These are phyloP conservation scores for Euphorbia schlechtendalii DNA, from an alignment of 441 rosid species.

Conservation along the genomic window DNA sequence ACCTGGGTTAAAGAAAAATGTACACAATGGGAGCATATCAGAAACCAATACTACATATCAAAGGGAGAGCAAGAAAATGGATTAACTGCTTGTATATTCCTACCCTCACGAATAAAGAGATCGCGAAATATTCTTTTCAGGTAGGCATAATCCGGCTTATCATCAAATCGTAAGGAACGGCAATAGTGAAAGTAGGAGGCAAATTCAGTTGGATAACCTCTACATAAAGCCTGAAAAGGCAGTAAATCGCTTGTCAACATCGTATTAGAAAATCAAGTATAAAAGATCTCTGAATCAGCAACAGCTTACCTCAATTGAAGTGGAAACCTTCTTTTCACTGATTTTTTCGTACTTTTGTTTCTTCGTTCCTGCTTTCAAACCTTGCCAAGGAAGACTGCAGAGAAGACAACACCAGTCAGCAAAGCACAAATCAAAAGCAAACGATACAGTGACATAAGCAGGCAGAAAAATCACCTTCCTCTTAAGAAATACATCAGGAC, in stretches of 20 bases:
- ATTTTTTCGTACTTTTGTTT: constrained; percentile 82
- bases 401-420: constrained; percentile 17
- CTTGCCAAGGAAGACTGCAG: constrained; percentile 88
- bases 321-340: constrained; percentile 79
- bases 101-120: constrained; percentile 95
- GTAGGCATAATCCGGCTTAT: constrained; percentile 89
- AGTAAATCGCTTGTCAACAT: background rate
- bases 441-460: background rate
- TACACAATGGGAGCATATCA: background rate
- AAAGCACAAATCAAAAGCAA: constrained; percentile 6
- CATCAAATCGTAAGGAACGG: constrained; percentile 87
- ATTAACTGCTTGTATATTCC: constrained; percentile 4
- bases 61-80: background rate
- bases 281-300: background rate
- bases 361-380: constrained; percentile 79
- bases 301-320: constrained; percentile 67
- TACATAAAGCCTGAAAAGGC: constrained; percentile 61
- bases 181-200: constrained; percentile 96
- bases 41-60: background rate
- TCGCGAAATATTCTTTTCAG: constrained; percentile 87
- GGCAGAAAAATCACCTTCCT: constrained; percentile 61
- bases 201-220: constrained; percentile 90
- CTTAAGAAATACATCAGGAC: constrained; percentile 80
- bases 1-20: constrained; percentile 39
- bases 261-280: background rate